Evolutionary conservation across 805 yeast species (phyloP).

Genomic region (Lipomyces anomalus): DNA sequence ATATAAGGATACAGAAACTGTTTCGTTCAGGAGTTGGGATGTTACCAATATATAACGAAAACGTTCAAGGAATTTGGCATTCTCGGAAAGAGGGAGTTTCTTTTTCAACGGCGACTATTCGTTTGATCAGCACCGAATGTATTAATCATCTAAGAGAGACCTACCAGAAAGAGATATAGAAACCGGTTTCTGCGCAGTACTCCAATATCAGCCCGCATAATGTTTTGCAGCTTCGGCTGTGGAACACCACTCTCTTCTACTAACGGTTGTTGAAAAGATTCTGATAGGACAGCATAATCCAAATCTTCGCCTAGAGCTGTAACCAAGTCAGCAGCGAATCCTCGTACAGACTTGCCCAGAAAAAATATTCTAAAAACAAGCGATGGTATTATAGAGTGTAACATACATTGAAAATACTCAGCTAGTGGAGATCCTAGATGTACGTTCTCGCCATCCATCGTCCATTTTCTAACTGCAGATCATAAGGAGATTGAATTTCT

Average conservation of each 20-base stretch:
- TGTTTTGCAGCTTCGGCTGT: neutral
- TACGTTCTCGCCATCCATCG: neutral
- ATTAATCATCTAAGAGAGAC: neutral
- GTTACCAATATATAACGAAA: slow-evolving; percentile 47
- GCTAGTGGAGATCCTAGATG: slow-evolving; percentile 13
- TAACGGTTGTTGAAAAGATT: neutral
- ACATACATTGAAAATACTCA: slow-evolving; percentile 9
- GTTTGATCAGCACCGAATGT: no score
- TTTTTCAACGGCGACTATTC: slow-evolving; percentile 17
- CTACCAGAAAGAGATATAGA: slow-evolving; percentile 15
- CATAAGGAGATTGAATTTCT: no score
- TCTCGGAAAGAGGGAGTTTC: slow-evolving; percentile 27
- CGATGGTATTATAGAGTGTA: no score
- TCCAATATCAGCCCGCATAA: neutral
- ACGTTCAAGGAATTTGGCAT: slow-evolving; percentile 42
- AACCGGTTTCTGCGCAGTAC: slow-evolving; percentile 4
- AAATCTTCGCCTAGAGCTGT: neutral
- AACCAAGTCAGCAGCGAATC: neutral
- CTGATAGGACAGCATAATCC: neutral
- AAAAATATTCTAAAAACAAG: no score
- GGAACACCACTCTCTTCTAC: neutral
- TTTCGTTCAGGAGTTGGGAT: slow-evolving; percentile 44
- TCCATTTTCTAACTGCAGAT: no score
- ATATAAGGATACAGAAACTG: slow-evolving; percentile 7
- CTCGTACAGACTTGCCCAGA: no score